Base-by-base conservation (phyloP, 1,284 basidiomycete genomes). In the Heterobasidion parviporum region DNA sequence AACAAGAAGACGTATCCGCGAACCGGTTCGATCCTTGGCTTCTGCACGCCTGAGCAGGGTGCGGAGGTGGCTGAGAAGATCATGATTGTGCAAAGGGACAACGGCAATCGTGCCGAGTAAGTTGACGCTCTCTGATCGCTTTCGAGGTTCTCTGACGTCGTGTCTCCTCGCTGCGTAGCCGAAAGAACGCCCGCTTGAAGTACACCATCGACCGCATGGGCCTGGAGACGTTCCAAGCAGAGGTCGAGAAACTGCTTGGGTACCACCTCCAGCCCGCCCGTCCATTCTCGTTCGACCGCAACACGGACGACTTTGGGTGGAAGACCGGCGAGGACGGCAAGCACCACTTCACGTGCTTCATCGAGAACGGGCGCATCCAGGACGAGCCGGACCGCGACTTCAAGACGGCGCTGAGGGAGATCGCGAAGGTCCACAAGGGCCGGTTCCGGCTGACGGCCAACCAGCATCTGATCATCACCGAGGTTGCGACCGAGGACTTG, bases 1-100 rank as follows among this genome's bases (percentile, higher is more conserved):
- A 97, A 94, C 81, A 99, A 98, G 79, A 95, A 96, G 78, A 99
- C 96, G 0, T 99, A 99, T 72, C 97, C 97, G 49, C 87, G 97
- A 59, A 73, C 89, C 46, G 94, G 85, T 52, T 87, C 87, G 65
- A 76, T 98, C 33, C 83, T 99, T 61, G 97, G 96, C 55, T 99
- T 98, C 77, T 93, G 94, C 65, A 91, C 87, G 1, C 77, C 85
- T 14, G 93, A 96, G 60, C 88, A 99, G 69, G 94, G 90, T 53
- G 81, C 82, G 65, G 78, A 86, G 57, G 89, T 95, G 8, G 94
- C 94, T 38, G 95, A 98, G 75, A 88, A 89, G 68, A 82, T 99
- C 65, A 90, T 99, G 87, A 74, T 98, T 54, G 87, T 89, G 35
- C 96, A 99, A 74, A 79, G 95, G 59, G 97, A 99, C 74, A 87